phyloP scores from a whole-genome alignment of 345 rosid genomes.

The Populus simonii region DNA sequence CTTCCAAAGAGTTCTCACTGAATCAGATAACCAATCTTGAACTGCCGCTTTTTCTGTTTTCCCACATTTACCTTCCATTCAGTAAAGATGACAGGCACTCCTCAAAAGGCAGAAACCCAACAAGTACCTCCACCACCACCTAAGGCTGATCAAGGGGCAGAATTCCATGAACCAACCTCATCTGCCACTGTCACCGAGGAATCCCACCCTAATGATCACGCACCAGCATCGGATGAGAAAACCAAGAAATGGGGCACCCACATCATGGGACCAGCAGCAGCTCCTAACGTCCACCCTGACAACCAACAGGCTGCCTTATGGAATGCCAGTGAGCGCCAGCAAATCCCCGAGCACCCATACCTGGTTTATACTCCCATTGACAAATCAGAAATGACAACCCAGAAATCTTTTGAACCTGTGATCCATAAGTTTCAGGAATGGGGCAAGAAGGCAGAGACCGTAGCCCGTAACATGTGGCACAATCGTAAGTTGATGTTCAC shows the following conservation, averaged over 20 bases:
- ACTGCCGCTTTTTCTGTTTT: too few species aligned
- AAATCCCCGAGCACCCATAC: slow-evolving; percentile 59
- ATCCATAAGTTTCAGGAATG: slow-evolving; percentile 66
- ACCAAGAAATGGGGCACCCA: slow-evolving; percentile 41
- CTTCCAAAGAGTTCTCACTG: too few species aligned
- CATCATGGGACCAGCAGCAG: slow-evolving; percentile 80
- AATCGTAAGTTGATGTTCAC: slow-evolving; percentile 49
- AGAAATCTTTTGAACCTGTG: slow-evolving; percentile 57
- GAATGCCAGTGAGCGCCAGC: slow-evolving; percentile 59
- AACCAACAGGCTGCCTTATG: slow-evolving; percentile 80
- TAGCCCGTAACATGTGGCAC: slow-evolving; percentile 87
- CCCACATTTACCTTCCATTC: too few species aligned
- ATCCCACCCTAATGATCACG: background rate
- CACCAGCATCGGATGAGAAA: slow-evolving; percentile 34
- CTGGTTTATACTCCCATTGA: slow-evolving; percentile 29
- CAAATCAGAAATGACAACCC: slow-evolving; percentile 39
- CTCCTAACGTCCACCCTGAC: slow-evolving; percentile 74
- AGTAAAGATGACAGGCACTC: too few species aligned
- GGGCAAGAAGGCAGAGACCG: slow-evolving; percentile 74
- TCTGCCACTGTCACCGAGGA: background rate
- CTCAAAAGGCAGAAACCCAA: too few species aligned
- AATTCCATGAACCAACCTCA: background rate
- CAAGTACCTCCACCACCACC: too few species aligned
- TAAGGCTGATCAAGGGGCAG: background rate
- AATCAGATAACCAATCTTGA: too few species aligned